These are phyloP conservation scores for Pichia californica DNA, from an alignment of 805 yeast species.

Conservation along the genomic window DNA sequence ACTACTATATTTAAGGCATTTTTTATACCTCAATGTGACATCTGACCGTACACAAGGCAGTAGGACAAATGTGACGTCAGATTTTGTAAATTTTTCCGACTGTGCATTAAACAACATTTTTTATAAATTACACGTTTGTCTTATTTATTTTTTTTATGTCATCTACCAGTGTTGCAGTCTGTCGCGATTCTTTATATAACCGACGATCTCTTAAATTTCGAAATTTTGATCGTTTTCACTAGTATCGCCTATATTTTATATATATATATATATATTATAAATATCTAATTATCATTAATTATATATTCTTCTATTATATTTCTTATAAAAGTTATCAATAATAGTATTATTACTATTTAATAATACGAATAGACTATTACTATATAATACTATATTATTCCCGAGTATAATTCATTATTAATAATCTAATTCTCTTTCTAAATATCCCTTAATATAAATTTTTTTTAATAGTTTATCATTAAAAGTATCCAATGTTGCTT, in stretches of 20 bases:
- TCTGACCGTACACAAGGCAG: slow-evolving; percentile 1
- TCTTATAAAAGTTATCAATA: slow-evolving; percentile 3
- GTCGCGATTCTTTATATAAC: slow-evolving; percentile 2
- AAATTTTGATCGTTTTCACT: slow-evolving; percentile 3
- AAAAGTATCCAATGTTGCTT: neutral
- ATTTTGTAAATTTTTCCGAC: neutral
- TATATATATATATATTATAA: neutral
- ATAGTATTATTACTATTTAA: neutral
- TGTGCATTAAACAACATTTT: slow-evolving; percentile 1
- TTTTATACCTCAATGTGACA: slow-evolving; percentile 1
- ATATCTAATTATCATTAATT: too few species aligned
- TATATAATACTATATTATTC: neutral
- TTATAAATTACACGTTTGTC: too few species aligned
- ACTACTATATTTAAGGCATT: neutral
- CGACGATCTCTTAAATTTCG: slow-evolving; percentile 1
- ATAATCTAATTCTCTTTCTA: neutral
- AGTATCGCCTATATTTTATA: neutral
- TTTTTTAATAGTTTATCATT: neutral
- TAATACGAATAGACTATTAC: neutral
- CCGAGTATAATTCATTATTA: neutral
- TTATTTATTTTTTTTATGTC: neutral
- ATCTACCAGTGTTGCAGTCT: slow-evolving; percentile 1
- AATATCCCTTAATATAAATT: neutral
- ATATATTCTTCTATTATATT: slow-evolving; percentile 1
- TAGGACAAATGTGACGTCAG: neutral